Evolutionary conservation across 768 basidiomycete genomes (phyloP).

Genomic region (Leccinum longicurvipes): DNA sequence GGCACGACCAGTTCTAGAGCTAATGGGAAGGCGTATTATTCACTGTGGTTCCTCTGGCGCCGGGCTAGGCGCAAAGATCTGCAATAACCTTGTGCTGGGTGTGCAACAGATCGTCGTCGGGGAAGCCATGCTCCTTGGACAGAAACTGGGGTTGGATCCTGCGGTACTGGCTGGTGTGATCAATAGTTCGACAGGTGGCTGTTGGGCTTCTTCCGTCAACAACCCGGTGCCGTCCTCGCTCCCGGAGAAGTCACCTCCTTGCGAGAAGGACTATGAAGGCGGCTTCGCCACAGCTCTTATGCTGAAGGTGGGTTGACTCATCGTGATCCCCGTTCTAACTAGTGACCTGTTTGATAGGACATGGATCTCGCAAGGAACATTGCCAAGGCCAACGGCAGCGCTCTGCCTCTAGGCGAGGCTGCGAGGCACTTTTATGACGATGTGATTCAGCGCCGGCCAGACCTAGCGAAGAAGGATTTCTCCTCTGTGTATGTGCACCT

Average conservation of each 20-base stretch:
- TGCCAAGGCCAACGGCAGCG: slow-evolving; percentile 45
- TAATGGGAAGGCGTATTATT: slow-evolving; percentile 81
- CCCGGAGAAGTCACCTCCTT: slow-evolving; percentile 71
- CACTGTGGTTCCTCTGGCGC: slow-evolving; percentile 81
- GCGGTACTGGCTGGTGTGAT: slow-evolving; percentile 76
- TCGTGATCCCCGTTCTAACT: background rate
- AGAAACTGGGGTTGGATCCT: slow-evolving; percentile 76
- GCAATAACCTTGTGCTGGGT: slow-evolving; percentile 79
- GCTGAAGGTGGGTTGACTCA: slow-evolving; percentile 58
- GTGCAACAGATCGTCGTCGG: slow-evolving; percentile 80
- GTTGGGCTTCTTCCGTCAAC: slow-evolving; percentile 83
- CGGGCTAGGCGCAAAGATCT: slow-evolving; percentile 86
- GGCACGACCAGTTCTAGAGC: slow-evolving; percentile 56
- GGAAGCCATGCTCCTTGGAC: slow-evolving; percentile 90
- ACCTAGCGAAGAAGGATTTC: slow-evolving; percentile 70
- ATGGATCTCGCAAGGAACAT: slow-evolving; percentile 76
- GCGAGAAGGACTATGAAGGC: slow-evolving; percentile 78
- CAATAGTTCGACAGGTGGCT: slow-evolving; percentile 79
- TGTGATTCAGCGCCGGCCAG: slow-evolving; percentile 52
- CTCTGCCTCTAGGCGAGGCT: slow-evolving; percentile 63
- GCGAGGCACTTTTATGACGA: slow-evolving; percentile 62
- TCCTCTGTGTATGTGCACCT: slow-evolving; percentile 76
- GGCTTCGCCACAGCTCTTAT: slow-evolving; percentile 83
- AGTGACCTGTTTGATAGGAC: slow-evolving; percentile 49
- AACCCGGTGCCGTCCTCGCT: slow-evolving; percentile 81